A percentile compares a stretch with the other conserved stretches of the same genome.
phyloP scores from a whole-genome alignment of 176 grass and related monocot genomes.

The Cenchrus americanus region DNA sequence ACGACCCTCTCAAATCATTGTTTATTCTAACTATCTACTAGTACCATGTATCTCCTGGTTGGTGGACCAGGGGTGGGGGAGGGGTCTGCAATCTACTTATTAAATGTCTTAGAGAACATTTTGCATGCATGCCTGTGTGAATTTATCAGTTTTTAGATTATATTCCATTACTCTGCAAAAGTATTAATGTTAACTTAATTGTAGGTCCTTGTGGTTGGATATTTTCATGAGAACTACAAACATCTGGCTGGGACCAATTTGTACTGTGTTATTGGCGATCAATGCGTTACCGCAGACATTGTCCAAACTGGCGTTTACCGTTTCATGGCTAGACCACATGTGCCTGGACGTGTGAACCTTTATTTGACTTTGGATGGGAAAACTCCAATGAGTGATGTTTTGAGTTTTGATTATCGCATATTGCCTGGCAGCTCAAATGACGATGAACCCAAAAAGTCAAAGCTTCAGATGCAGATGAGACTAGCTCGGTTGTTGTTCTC shows the following conservation, averaged over 20 bases:
- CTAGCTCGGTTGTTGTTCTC: slow-evolving; percentile 76
- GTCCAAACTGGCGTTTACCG: slow-evolving; percentile 84
- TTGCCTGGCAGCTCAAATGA: slow-evolving; percentile 42
- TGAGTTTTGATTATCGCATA: slow-evolving; percentile 71
- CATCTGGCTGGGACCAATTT: slow-evolving; percentile 56
- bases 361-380: slow-evolving; percentile 82
- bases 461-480: slow-evolving; percentile 74
- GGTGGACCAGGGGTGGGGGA: background rate
- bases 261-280: slow-evolving; percentile 69
- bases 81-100: slow-evolving; percentile 23
- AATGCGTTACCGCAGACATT: slow-evolving; percentile 55
- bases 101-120: slow-evolving; percentile 13
- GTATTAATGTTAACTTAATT: slow-evolving; percentile 47
- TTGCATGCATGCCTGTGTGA: slow-evolving; percentile 7
- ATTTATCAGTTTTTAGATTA: background rate
- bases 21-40: slow-evolving; percentile 12
- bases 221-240: slow-evolving; percentile 62
- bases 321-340: slow-evolving; percentile 53
- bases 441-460: slow-evolving; percentile 48
- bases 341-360: slow-evolving; percentile 70
- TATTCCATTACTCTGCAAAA: slow-evolving; percentile 29
- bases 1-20: slow-evolving; percentile 19
- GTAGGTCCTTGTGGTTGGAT: slow-evolving; percentile 78
- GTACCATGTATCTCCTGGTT: slow-evolving; percentile 34
- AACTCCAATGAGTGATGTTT: slow-evolving; percentile 73